Percentiles rank a stretch among this genome's conserved stretches.
phyloP scores from a whole-genome alignment of 2,329 filamentous ascomycete species.

The Didymella sp. region DNA sequence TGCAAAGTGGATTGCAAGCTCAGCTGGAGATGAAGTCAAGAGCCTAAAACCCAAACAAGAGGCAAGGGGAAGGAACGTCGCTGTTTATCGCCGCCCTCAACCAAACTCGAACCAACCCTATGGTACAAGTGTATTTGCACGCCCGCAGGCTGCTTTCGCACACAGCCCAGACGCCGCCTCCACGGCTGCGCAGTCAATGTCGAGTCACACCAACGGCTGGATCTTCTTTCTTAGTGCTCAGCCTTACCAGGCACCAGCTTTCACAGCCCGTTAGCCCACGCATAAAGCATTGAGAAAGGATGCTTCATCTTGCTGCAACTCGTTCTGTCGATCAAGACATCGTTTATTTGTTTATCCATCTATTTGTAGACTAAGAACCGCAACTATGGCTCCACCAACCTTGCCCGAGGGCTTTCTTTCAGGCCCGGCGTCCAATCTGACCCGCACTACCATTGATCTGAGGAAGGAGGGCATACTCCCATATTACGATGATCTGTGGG shows the following conservation, averaged over 20 bases:
- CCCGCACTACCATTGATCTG: constrained; percentile 62
- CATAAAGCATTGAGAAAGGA: constrained; percentile 1
- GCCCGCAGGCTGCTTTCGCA: neutral
- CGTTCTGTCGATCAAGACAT: neutral
- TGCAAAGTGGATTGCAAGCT: constrained; percentile 7
- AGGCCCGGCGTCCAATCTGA: constrained; percentile 56
- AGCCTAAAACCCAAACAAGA: constrained; percentile 26
- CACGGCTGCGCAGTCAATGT: neutral
- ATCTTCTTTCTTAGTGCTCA: constrained; percentile 8
- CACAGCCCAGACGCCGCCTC: neutral
- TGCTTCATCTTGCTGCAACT: neutral
- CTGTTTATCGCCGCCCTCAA: neutral
- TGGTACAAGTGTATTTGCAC: neutral
- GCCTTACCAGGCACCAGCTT: constrained; percentile 27
- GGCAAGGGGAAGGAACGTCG: constrained; percentile 7
- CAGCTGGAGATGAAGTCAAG: constrained; percentile 1
- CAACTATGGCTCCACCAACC: constrained; percentile 44
- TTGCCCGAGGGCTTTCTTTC: constrained; percentile 59
- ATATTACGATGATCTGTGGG: constrained; percentile 63
- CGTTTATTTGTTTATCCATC: neutral
- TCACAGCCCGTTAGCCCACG: constrained; percentile 10
- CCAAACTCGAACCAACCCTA: neutral
- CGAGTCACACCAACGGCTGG: constrained; percentile 11
- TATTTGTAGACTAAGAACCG: constrained; percentile 2
- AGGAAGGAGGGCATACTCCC: constrained; percentile 51